These are phyloP conservation scores for Castanea crenata DNA, from an alignment of 306 rosid species.

Conservation along the genomic window DNA sequence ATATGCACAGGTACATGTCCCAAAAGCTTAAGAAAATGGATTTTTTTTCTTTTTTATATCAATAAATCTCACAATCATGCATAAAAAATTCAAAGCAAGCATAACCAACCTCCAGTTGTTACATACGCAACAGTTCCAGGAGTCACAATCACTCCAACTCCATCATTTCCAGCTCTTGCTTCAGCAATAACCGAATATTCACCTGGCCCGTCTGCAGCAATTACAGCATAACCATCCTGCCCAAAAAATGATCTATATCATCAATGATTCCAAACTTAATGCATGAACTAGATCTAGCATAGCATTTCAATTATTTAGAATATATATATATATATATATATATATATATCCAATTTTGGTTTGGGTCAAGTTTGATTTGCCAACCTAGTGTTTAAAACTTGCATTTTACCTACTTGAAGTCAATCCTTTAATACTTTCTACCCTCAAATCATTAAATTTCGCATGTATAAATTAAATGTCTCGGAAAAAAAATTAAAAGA, in stretches of 20 bases:
- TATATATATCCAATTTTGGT: too few species aligned
- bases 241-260: background rate
- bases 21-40: background rate
- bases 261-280: background rate
- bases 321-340: too few species aligned
- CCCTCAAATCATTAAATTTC: too few species aligned
- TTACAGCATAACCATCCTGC: constrained; percentile 92
- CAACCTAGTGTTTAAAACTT: too few species aligned
- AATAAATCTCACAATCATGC: background rate
- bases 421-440: too few species aligned
- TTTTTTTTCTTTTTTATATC: too few species aligned
- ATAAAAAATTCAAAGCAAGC: background rate
- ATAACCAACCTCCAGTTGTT: constrained; percentile 74
- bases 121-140: constrained; percentile 82
- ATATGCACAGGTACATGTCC: too few species aligned
- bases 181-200: constrained; percentile 72
- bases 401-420: too few species aligned
- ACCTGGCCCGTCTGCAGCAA: constrained; percentile 88
- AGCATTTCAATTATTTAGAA: too few species aligned
- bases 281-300: background rate
- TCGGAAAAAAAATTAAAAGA: too few species aligned
- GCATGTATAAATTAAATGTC: too few species aligned
- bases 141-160: constrained; percentile 50
- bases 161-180: constrained; percentile 82
- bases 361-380: too few species aligned